These are phyloP conservation scores for Brassica balearica DNA, from an alignment of 441 rosid species.

Conservation along the genomic window DNA sequence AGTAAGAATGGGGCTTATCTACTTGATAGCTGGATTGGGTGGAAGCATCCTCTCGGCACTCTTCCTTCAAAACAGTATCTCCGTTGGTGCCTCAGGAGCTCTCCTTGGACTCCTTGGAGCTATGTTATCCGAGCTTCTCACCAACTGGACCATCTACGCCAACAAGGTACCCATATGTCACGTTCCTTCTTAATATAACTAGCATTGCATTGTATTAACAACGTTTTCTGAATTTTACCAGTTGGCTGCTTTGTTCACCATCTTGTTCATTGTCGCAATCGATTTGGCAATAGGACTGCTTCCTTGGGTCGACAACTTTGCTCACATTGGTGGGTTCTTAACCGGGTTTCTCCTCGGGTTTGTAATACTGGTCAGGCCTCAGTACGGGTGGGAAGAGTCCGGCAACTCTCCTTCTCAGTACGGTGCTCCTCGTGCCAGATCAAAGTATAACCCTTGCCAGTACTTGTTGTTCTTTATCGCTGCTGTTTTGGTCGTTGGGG, in stretches of 20 bases:
- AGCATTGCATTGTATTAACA: not conserved
- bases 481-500: conserved; percentile 50
- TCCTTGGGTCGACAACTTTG: conserved; percentile 93
- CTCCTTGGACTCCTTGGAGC: too few relatives aligned
- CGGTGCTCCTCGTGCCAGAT: conserved; percentile 50
- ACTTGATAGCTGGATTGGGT: too few relatives aligned
- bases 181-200: too few relatives aligned
- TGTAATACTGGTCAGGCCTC: conserved; percentile 75
- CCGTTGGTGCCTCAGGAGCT: too few relatives aligned
- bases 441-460: conserved; percentile 75
- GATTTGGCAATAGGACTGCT: conserved; percentile 86
- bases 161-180: too few relatives aligned
- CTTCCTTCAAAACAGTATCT: too few relatives aligned
- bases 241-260: conserved; percentile 76
- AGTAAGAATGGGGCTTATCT: too few relatives aligned
- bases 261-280: conserved; percentile 65
- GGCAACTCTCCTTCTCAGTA: conserved; percentile 47
- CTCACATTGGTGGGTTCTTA: conserved; percentile 92
- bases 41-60: too few relatives aligned
- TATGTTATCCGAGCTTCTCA: too few relatives aligned
- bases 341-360: conserved; percentile 87
- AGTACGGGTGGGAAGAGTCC: conserved; percentile 72
- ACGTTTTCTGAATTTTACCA: conserved; percentile 26
- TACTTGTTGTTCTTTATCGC: conserved; percentile 54
- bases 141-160: too few relatives aligned